Evolutionary conservation across 768 basidiomycete genomes (phyloP), one percentile per base, ranked within the genome.

Genomic region (Podaxis mareebaensis): DNA sequence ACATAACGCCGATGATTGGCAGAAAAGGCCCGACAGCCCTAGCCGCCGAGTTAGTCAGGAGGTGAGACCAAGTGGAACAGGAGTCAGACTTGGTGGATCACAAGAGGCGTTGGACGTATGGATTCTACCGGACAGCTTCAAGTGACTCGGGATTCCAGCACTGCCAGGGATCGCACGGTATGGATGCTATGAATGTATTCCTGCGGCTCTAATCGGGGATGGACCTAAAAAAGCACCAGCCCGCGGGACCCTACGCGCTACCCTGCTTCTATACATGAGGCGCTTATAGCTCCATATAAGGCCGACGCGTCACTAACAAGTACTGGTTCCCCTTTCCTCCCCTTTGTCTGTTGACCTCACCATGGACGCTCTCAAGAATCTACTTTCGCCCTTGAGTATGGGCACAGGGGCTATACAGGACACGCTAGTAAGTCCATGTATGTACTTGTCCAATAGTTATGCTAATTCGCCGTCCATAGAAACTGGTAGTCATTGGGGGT

Each of bases 401-500:
- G 85, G 84, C 68, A 84, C 87, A 36, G 83, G 81, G 46, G 85
- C 91, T 36, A 78, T 93, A 40, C 90, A 92, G 66, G 92, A 93
- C 67, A 93, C 92, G 42, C 78, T 93, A 44, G 92, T 92, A 73
- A 57, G 82, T 74, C 20, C 40, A 38, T 40, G 30, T 28, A 24
- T 42, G 11, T 28, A 49, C n/a, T 42, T 10, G 22, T 33, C 24
- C 8, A 58, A 48, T 12, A 51, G 30, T 53, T 13, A 53, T 61
- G 64, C 64, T 38, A 49, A 61, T 58, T 68, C 42, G 69, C 63
- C 64, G 17, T 46, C 30, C 5, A 15, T 67, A 93, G 92, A 93
- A 92, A 90, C 82, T 93, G 26, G 92, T 95, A 38, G 92, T 95
- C 69, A 90, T 95, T 71, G 92, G 93, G 24, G 93, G 93, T 1